Evolutionary conservation across 306 rosid genomes (phyloP), one percentile per base, ranked within the genome.

Genomic region (Pterocarpus santalinus): DNA sequence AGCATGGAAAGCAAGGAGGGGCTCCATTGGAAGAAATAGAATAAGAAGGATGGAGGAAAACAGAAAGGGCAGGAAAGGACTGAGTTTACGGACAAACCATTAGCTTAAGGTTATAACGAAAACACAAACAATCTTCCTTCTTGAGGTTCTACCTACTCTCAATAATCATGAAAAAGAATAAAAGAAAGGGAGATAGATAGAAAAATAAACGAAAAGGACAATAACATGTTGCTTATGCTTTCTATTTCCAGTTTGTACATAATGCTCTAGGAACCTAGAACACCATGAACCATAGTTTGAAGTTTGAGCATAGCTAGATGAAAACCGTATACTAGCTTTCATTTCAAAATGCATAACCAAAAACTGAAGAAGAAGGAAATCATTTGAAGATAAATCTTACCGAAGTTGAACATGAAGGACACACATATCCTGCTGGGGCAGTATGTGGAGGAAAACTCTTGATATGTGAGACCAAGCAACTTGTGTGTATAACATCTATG

Each of bases 401-500:
- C 85, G 92, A 85, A 63, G 89, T 91, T 51, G 98, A 90, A 85
- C 99, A 96, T 56, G 86, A 77, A n/a, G 97, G 99, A 85, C 99
- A 96, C 53, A 72, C 92, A 60, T 94, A 96, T 86, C 99, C 99
- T 78, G 99, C 99, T 34, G 97, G 99, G 43, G 98, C 99, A 65
- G 98, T 96, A 79, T 94, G 96, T 0, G 88, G 89, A 80, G 98
- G 97, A 78, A 93, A 96, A 85, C 94, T 89, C 93, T 93, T 96
- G 91, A 94, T 85, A 89, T 92, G 98, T 14, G 97, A 86, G 80
- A 85, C 87, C 86, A 96, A 87, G 91, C 99, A 96, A 85, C 81
- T 92, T 86, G 99, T 87, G 85, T 96, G 99, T 80, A 96, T 84
- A 60, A 83, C 91, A 90, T 96, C 99, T 96, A 75, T 30, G 76